Percentiles rank a stretch among this genome's conserved stretches.
These are phyloP conservation scores for Scheffersomyces titani DNA, from an alignment of 1,139 yeast genomes.

Conservation along the genomic window DNA sequence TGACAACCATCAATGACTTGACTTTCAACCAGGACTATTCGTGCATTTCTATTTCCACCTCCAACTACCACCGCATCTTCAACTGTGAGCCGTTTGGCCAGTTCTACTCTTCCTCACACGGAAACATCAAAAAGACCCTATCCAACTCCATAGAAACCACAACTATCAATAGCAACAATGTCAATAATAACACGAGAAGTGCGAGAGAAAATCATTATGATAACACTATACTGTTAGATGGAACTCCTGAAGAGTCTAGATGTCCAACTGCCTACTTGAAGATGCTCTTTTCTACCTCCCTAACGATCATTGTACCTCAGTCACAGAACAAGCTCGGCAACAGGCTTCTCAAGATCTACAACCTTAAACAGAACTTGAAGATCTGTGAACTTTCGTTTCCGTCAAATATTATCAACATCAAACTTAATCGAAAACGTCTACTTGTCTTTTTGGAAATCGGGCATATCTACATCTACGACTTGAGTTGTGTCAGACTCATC, in stretches of 20 bases:
- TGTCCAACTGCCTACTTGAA: slow-evolving; percentile 41
- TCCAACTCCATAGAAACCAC: neutral
- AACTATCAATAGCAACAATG: neutral
- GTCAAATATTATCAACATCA: slow-evolving; percentile 57
- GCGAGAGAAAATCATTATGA: neutral
- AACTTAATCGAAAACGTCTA: slow-evolving; percentile 65
- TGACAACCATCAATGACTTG: slow-evolving; percentile 35
- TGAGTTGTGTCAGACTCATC: slow-evolving; percentile 67
- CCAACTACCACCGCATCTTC: slow-evolving; percentile 36
- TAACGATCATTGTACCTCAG: slow-evolving; percentile 61
- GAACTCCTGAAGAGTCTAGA: slow-evolving; percentile 5
- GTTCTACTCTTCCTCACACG: slow-evolving; percentile 29
- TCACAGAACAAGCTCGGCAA: slow-evolving; percentile 44
- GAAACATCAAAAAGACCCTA: neutral
- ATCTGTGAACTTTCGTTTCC: slow-evolving; percentile 75
- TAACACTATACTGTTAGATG: neutral
- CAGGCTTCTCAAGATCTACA: slow-evolving; percentile 59
- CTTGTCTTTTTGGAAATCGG: slow-evolving; percentile 61
- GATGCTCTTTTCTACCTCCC: slow-evolving; percentile 71
- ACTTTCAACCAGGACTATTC: slow-evolving; percentile 48
- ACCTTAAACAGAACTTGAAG: slow-evolving; percentile 66
- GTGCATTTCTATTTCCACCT: slow-evolving; percentile 41
- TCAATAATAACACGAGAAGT: neutral
- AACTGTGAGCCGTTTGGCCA: slow-evolving; percentile 53
- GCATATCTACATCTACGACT: slow-evolving; percentile 70